These are phyloP conservation scores for Nakataea oryzae DNA, from an alignment of 2,329 filamentous ascomycete genomes.

Conservation along the genomic window DNA sequence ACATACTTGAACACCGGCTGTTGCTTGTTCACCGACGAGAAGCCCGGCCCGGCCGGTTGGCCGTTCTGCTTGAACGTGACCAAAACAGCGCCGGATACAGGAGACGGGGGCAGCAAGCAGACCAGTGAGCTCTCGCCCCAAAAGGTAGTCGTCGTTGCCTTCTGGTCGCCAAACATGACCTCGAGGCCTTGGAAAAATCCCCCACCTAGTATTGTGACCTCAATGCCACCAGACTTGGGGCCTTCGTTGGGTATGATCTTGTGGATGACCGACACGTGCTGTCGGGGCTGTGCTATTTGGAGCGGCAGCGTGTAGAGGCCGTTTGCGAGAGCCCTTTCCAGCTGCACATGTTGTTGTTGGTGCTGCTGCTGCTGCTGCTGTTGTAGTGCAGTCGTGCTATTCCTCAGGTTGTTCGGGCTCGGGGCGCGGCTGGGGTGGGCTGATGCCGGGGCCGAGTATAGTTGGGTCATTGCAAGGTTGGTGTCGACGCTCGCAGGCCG, in stretches of 20 bases:
- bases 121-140: conserved; percentile 75
- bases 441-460: conserved; percentile 65
- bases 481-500: conserved; percentile 49
- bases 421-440: conserved; percentile 67
- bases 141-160: conserved; percentile 62
- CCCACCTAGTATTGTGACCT: conserved; percentile 75
- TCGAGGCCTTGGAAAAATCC: conserved; percentile 68
- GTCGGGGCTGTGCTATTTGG: conserved; percentile 34
- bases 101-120: conserved; percentile 64
- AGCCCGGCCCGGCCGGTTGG: conserved; percentile 17
- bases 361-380: conserved; percentile 28
- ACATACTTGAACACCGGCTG: conserved; percentile 58
- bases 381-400: conserved; percentile 30
- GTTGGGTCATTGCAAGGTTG: conserved; percentile 48
- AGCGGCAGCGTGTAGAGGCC: conserved; percentile 41
- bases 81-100: conserved; percentile 55
- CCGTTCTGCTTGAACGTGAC: conserved; percentile 55
- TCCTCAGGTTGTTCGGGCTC: conserved; percentile 51
- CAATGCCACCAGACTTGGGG: conserved; percentile 71
- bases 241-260: conserved; percentile 79
- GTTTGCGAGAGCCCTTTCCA: conserved; percentile 35
- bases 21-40: conserved; percentile 27
- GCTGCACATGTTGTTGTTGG: conserved; percentile 25
- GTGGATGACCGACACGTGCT: conserved; percentile 54
- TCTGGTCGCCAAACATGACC: conserved; percentile 67